These are phyloP conservation scores for Effrenium voratum DNA, from an alignment of 73 alveolate species.

Conservation along the genomic window DNA sequence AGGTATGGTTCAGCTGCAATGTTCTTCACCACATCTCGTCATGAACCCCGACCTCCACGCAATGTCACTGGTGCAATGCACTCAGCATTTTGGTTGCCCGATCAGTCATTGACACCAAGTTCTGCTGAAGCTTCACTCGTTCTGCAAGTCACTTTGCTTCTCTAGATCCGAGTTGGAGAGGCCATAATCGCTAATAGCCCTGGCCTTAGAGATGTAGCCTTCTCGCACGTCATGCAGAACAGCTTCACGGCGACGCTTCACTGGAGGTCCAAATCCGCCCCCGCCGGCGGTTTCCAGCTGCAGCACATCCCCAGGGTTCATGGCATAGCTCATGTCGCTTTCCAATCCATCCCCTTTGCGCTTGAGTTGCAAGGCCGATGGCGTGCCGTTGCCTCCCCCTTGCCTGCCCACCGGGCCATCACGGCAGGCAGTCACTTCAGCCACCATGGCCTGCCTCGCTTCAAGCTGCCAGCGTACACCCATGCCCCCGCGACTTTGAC, in stretches of 20 bases:
- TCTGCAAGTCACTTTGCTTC: no score
- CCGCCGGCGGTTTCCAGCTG: slow-evolving; percentile 55
- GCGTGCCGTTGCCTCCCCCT: slow-evolving; percentile 24
- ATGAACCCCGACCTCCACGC: no score
- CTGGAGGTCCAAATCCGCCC: slow-evolving; percentile 53
- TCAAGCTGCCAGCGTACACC: slow-evolving; percentile 17
- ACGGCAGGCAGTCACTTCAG: background rate
- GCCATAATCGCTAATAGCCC: slow-evolving; percentile 1
- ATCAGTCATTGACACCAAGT: no score
- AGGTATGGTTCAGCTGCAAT: no score
- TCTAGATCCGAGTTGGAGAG: no score
- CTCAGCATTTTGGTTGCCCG: no score
- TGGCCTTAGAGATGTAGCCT: slow-evolving; percentile 34
- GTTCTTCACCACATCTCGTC: no score
- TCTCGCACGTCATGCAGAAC: slow-evolving; percentile 23
- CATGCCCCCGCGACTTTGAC: slow-evolving; percentile 63
- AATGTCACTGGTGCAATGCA: no score
- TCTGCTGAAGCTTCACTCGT: no score
- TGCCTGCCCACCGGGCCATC: slow-evolving; percentile 42
- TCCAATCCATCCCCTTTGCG: background rate
- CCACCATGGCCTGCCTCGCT: background rate
- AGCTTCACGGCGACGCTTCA: slow-evolving; percentile 43
- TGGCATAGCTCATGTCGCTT: no score
- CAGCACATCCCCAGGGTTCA: background rate
- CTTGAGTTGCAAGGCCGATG: background rate